Percentiles rank a stretch among this genome's conserved stretches.
Conservation (phyloP, 1,139 yeast genomes). For the Magnusiomyces magnusii region DNA sequence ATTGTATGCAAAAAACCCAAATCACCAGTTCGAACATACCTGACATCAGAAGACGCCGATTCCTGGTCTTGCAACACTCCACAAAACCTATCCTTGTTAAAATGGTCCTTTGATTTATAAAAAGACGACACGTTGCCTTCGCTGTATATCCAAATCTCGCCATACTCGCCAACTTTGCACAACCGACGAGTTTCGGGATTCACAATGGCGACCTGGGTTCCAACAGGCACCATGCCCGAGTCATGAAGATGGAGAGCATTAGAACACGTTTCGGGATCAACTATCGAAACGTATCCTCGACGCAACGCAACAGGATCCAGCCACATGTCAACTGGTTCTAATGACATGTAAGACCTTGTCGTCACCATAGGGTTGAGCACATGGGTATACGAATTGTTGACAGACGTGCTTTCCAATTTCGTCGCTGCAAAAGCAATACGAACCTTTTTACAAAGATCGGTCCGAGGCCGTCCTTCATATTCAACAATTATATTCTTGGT, state of each 20-base stretch:
- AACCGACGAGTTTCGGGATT: slow-evolving; percentile 81
- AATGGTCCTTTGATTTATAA: slow-evolving; percentile 43
- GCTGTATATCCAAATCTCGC: slow-evolving; percentile 95
- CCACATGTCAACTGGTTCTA: slow-evolving; percentile 82
- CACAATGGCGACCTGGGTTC: slow-evolving; percentile 89
- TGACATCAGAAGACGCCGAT: slow-evolving; percentile 49
- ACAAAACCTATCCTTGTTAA: slow-evolving; percentile 43
- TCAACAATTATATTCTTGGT: slow-evolving; percentile 81
- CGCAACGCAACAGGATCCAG: slow-evolving; percentile 83
- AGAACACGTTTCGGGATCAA: slow-evolving; percentile 61
- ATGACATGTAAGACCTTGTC: slow-evolving; percentile 78
- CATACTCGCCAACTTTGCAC: slow-evolving; percentile 90
- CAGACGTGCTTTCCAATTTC: slow-evolving; percentile 57
- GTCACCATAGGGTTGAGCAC: slow-evolving; percentile 76
- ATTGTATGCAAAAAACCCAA: slow-evolving; percentile 84
- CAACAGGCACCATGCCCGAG: slow-evolving; percentile 93
- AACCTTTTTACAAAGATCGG: slow-evolving; percentile 45
- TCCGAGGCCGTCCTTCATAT: slow-evolving; percentile 67
- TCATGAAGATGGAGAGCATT: slow-evolving; percentile 77
- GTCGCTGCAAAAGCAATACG: slow-evolving; percentile 59
- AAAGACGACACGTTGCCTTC: slow-evolving; percentile 70
- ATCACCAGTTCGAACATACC: slow-evolving; percentile 85
- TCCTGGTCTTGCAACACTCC: slow-evolving; percentile 45
- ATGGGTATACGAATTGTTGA: slow-evolving; percentile 74
- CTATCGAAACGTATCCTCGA: slow-evolving; percentile 77